Conservation (phyloP, 257 asterid species). For the Nicotiana attenuata region DNA sequence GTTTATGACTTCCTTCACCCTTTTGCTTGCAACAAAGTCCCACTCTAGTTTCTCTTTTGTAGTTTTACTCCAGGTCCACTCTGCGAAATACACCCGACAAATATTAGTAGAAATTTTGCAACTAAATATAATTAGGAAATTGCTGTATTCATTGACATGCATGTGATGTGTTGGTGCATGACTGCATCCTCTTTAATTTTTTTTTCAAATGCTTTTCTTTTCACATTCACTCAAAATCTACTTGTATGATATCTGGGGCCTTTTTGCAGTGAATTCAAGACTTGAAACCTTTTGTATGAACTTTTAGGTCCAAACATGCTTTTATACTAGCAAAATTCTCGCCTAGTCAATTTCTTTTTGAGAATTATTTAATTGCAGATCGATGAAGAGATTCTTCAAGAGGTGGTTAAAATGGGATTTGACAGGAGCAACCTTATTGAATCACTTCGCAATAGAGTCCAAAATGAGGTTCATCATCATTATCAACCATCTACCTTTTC, state of each 20-base stretch:
- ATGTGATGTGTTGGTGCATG: background rate
- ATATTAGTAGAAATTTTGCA: background rate
- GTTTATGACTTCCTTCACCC: background rate
- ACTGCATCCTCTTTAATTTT: background rate
- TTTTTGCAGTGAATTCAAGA: background rate
- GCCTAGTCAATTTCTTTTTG: background rate
- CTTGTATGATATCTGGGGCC: background rate
- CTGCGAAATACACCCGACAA: background rate
- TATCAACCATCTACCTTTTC: constrained; percentile 1
- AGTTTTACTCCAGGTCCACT: background rate
- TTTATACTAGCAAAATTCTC: background rate
- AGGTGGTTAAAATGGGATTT: constrained; percentile 79
- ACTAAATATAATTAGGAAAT: background rate
- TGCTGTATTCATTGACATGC: background rate
- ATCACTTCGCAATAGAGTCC: constrained; percentile 73
- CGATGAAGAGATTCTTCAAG: constrained; percentile 87
- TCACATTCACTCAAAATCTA: background rate
- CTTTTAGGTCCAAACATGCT: background rate
- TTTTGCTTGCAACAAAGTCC: background rate
- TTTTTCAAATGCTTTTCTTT: background rate
- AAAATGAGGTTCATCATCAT: constrained; percentile 60
- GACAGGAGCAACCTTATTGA: constrained; percentile 60
- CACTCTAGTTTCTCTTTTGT: background rate
- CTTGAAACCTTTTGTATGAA: background rate
- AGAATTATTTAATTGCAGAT: constrained; percentile 42